Base-by-base conservation (phyloP, 345 rosid species). In the Gossypium ekmanianum region DNA sequence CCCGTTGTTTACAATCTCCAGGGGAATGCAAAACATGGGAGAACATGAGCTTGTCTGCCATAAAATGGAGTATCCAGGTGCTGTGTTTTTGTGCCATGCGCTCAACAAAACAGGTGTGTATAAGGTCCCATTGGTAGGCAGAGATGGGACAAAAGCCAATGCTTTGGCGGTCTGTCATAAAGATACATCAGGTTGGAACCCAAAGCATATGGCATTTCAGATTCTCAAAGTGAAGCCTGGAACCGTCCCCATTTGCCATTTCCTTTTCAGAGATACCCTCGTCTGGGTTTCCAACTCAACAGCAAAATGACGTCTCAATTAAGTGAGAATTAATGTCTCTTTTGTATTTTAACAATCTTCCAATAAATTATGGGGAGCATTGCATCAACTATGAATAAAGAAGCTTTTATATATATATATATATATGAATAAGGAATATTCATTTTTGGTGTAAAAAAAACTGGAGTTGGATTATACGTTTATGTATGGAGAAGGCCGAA, bases 71-170 rank as follows among this genome's bases (percentile, higher is more conserved):
- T 94, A 85, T 64, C 76, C 88, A 16, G 88, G 87, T 71, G 94
- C 95, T 0, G 92, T 92, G 39, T 90, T 89, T 80, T 89, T 81
- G 76, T 92, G 98, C 79, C 97, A 90, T 81, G 77, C 92, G 62
- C 83, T 90, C 1, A 57, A 72, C 72, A 79, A 64, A 85, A 81
- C 93, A 1, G 78, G 68, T 54, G 87, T 82, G 29, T 90, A 85
- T 82, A 55, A 59, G 51, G 93, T 92, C 80, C 87, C 96, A 0
- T 74, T 92, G 76, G 80, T 75, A 72, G 91, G 90, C 61, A 83
- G 72, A 11, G 88, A 92, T 18, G 92, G 41, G 41, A 34, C 41
- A 34, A 34, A 34, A 34, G 41, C 41, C 41, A 34, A 34, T 34
- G 7, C 41, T 7, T 84, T 86, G 9, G 93, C 93, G 2, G 88